Evolutionary conservation across 352 stramenopile species (phyloP).

Genomic region (Thalassiosira pacifica): DNA sequence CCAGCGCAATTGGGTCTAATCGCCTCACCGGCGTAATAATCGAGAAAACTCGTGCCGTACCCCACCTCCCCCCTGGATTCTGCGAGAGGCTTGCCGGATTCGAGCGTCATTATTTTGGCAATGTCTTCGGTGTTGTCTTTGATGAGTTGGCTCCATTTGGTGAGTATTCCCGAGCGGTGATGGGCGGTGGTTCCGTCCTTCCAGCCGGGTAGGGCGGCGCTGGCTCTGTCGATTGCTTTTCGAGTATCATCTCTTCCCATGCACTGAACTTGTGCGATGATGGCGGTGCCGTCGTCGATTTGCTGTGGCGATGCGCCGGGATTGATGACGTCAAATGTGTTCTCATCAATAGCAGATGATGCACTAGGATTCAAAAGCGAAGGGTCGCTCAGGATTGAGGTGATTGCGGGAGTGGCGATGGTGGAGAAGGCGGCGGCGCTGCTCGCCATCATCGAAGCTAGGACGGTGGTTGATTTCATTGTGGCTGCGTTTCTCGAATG

Average conservation of each 20-base stretch:
- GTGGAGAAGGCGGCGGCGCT: conserved; percentile 26
- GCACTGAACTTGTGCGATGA: conserved; percentile 52
- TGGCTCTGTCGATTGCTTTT: conserved; percentile 60
- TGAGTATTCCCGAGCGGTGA: conserved; percentile 62
- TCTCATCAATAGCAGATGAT: background rate
- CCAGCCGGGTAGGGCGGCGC: conserved; percentile 57
- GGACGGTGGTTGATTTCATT: conserved; percentile 5
- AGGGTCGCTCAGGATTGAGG: conserved; percentile 59
- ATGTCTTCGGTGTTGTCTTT: conserved; percentile 79
- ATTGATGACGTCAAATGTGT: conserved; percentile 65
- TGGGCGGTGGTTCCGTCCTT: conserved; percentile 71
- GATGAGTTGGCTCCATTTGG: conserved; percentile 73
- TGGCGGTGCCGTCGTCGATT: conserved; percentile 42
- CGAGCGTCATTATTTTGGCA: conserved; percentile 92
- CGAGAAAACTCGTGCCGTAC: conserved; percentile 94
- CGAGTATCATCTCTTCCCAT: conserved; percentile 63
- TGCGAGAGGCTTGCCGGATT: conserved; percentile 96
- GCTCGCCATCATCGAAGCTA: conserved; percentile 22
- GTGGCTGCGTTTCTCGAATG: background rate
- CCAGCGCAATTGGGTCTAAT: conserved; percentile 87
- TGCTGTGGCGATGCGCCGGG: conserved; percentile 53
- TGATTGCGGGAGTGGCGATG: conserved; percentile 26
- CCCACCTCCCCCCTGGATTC: conserved; percentile 94
- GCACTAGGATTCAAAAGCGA: conserved; percentile 43
- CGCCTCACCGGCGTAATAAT: conserved; percentile 96